Base-by-base conservation (phyloP, 176 grass and related monocot genomes). In the Coix lacrymajobi region DNA sequence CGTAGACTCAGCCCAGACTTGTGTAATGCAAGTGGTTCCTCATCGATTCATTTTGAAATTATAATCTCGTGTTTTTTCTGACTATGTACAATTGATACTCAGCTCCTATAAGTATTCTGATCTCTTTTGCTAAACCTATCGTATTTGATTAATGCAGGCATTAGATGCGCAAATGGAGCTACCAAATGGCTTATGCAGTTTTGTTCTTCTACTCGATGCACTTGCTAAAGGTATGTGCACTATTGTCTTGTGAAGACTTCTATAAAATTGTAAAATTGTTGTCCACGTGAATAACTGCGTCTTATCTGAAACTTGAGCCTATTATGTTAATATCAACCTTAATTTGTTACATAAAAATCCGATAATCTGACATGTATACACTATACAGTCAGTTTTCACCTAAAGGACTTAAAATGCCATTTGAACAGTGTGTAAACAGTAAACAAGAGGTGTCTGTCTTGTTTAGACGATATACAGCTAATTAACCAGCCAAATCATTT, bases 161-260 rank as follows among this genome's bases (percentile, higher is more conserved):
- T 79, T 91, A 84, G 90, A 89, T 98, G 43, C 38, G 46, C 81
- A 90, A 40, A 71, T 91, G 54, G 76, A 75, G 58, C 83, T 81
- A 69, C 79, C 81, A 46, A 63, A 89, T 85, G 76, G 52, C 36
- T 77, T 76, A 84, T 29, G 38, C 57, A 93, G 84, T 32, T 89
- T 82, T 82, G 79, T 86, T 89, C 54, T 94, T 63, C 86, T 98
- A 49, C 81, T 98, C 6, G 28, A 89, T 44, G 86, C 84, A 36
- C 88, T 98, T 65, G 71, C 92, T 36, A 84, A 85, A 89, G 88
- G 95, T 98, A 91, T 84, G 16, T 57, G 30, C 24, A 63, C 79
- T 66, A 33, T 57, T 66, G 11, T 67, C 26, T 56, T 48, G 60
- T 30, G 75, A 76, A 75, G 60, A 74, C 67, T 41, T 71, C 3